Evolutionary conservation across 1,284 basidiomycete genomes (phyloP).

Genomic region (Trametes hirsuta): DNA sequence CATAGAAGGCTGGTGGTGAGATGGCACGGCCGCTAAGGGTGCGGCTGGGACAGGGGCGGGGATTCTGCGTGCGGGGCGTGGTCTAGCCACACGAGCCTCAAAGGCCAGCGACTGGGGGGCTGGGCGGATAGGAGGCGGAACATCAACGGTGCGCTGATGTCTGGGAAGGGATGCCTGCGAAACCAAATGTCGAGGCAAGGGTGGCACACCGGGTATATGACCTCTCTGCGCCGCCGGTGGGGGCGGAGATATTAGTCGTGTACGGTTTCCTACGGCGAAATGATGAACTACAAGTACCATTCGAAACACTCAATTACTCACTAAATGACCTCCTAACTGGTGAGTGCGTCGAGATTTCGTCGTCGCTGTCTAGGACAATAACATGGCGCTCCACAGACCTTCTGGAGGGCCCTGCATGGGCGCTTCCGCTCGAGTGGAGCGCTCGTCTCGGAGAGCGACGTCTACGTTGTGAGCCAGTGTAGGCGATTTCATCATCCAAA

Average conservation of each 20-base stretch:
- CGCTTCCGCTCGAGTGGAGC: slow-evolving; percentile 3
- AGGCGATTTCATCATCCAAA: slow-evolving; percentile 11
- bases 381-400: slow-evolving; percentile 18
- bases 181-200: slow-evolving; percentile 41
- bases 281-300: slow-evolving; percentile 1
- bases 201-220: slow-evolving; percentile 38
- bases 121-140: slow-evolving; percentile 41
- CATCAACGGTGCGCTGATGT: slow-evolving; percentile 15
- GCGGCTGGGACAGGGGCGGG: slow-evolving; percentile 28
- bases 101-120: slow-evolving; percentile 48
- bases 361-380: slow-evolving; percentile 48
- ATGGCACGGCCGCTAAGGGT: slow-evolving; percentile 41
- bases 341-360: slow-evolving; percentile 37
- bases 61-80: slow-evolving; percentile 18
- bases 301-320: slow-evolving; percentile 15
- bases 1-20: slow-evolving; percentile 60
- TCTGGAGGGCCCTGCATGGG: slow-evolving; percentile 19
- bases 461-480: slow-evolving; percentile 12
- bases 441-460: slow-evolving; percentile 11
- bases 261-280: slow-evolving; percentile 21
- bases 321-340: slow-evolving; percentile 20
- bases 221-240: slow-evolving; percentile 37
- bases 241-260: slow-evolving; percentile 46
- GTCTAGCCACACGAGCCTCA: slow-evolving; percentile 37
- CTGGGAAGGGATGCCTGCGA: slow-evolving; percentile 27